Evolutionary conservation across 805 yeast species (phyloP).

Genomic region (Kregervanrija pseudodelftensis): DNA sequence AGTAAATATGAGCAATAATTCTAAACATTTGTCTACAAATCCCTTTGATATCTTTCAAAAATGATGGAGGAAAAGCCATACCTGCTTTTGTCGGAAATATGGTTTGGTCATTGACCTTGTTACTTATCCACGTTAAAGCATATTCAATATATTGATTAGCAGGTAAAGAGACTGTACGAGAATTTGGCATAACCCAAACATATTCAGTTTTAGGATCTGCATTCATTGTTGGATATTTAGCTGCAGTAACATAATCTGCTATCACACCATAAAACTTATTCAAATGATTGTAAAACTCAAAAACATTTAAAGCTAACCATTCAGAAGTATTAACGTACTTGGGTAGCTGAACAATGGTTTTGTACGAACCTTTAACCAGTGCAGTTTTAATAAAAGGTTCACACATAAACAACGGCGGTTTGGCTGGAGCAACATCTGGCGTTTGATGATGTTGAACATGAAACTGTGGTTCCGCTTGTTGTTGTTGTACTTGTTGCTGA

Average conservation of each 20-base stretch:
- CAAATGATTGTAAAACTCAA: constrained; percentile 80
- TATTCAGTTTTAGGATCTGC: constrained; percentile 93
- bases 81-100: constrained; percentile 90
- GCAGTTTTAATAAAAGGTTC: constrained; percentile 95
- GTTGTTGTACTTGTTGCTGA: constrained; percentile 11
- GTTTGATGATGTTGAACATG: constrained; percentile 6
- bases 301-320: constrained; percentile 91
- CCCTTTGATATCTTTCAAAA: constrained; percentile 74
- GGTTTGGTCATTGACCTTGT: constrained; percentile 81
- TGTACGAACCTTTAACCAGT: constrained; percentile 91
- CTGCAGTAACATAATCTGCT: constrained; percentile 85
- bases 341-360: constrained; percentile 91
- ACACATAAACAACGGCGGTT: constrained; percentile 65
- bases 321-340: constrained; percentile 91
- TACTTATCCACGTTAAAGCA: constrained; percentile 84
- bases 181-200: constrained; percentile 68
- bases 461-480: constrained; percentile 13
- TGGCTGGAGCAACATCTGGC: constrained; percentile 15
- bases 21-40: constrained; percentile 90
- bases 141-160: constrained; percentile 90
- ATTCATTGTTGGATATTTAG: constrained; percentile 85
- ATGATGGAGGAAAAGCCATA: constrained; percentile 81
- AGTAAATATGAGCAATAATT: constrained; percentile 90
- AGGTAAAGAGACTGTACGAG: constrained; percentile 78
- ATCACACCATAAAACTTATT: constrained; percentile 88